Percentiles rank a stretch among this genome's conserved stretches.
Evolutionary conservation across 2,329 filamentous ascomycete genomes (phyloP).

Genomic region (Dothistroma pini): DNA sequence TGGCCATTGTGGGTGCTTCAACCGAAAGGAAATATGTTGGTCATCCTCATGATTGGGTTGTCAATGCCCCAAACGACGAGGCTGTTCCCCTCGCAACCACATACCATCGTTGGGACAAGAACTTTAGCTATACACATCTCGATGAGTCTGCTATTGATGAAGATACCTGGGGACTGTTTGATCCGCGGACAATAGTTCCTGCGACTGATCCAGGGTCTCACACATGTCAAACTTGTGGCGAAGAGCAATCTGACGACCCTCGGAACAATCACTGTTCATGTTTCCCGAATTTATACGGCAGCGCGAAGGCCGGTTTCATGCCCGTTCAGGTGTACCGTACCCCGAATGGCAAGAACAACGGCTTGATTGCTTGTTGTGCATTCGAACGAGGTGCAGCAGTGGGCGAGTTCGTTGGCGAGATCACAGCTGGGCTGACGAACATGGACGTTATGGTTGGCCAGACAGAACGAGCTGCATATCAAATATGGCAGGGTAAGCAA

Average conservation of each 20-base stretch:
- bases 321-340: constrained; percentile 55
- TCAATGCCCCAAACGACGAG: constrained; percentile 41
- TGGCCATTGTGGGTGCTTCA: constrained; percentile 46
- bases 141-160: constrained; percentile 51
- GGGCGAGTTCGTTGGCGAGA: constrained; percentile 54
- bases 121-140: constrained; percentile 49
- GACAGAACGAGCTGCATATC: constrained; percentile 47
- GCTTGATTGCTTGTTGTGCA: constrained; percentile 45
- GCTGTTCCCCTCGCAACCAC: constrained; percentile 46
- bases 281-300: constrained; percentile 52
- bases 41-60: constrained; percentile 53
- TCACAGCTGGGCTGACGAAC: constrained; percentile 51
- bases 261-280: constrained; percentile 51
- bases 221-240: constrained; percentile 45
- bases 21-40: constrained; percentile 43
- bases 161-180: constrained; percentile 47
- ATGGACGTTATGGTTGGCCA: constrained; percentile 53
- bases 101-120: constrained; percentile 46
- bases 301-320: constrained; percentile 37
- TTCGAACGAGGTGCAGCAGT: constrained; percentile 53
- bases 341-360: constrained; percentile 53
- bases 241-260: constrained; percentile 50
- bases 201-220: constrained; percentile 28
- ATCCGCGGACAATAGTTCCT: constrained; percentile 46
- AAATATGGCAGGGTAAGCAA: constrained; percentile 56